Evolutionary conservation across 768 basidiomycete species (phyloP).

Genomic region (Kwoniella shandongensis): DNA sequence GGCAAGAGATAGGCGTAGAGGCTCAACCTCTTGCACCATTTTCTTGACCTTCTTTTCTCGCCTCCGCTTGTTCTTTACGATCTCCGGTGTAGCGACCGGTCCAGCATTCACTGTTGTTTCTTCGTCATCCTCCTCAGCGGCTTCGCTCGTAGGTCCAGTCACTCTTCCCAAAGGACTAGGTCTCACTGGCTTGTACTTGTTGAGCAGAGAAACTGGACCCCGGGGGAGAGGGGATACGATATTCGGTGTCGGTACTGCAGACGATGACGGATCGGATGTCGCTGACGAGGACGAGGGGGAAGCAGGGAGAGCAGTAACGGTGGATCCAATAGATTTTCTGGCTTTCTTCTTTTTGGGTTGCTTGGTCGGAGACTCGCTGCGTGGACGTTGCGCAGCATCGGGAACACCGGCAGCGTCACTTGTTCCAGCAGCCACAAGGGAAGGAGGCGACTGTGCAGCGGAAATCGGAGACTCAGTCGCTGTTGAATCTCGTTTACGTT

Average conservation of each 20-base stretch:
- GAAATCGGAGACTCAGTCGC: no score
- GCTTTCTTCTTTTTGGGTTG: slow-evolving; percentile 8
- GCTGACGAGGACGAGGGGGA: not conserved
- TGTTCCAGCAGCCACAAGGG: no score
- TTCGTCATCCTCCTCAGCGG: slow-evolving; percentile 7
- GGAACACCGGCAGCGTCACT: no score
- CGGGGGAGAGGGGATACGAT: no score
- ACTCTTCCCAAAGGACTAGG: slow-evolving; percentile 23
- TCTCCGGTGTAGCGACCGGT: slow-evolving; percentile 1
- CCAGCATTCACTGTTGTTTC: no score
- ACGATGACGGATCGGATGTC: not conserved
- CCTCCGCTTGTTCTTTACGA: slow-evolving; percentile 49
- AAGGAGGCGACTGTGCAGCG: no score
- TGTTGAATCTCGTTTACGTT: no score
- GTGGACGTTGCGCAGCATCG: no score
- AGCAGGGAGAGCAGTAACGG: no score
- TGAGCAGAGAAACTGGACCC: slow-evolving; percentile 1
- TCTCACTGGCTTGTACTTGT: slow-evolving; percentile 20
- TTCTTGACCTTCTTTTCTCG: slow-evolving; percentile 28
- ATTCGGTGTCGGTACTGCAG: no score
- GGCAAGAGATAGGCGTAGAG: no score
- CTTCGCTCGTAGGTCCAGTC: slow-evolving; percentile 4
- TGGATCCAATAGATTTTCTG: not conserved
- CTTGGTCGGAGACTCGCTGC: not conserved
- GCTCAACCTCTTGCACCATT: slow-evolving; percentile 40